Evolutionary conservation across 106 monocot genomes (phyloP).

Genomic region (Dendrobium chrysotoxum): DNA sequence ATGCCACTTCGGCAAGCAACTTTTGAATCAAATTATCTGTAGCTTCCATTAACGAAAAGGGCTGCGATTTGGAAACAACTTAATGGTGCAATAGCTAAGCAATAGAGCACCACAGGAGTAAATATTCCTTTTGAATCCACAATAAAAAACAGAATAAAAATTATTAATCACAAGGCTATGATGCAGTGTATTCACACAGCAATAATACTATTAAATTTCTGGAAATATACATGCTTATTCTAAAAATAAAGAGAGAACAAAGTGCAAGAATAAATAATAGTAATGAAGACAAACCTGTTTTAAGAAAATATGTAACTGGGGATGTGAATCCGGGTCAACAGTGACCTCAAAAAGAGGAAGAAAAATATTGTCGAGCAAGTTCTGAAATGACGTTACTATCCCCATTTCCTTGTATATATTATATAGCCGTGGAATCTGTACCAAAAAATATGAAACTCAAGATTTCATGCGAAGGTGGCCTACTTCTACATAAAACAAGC

Average conservation of each 20-base stretch:
- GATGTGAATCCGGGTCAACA: slow-evolving; percentile 89
- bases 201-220: background rate
- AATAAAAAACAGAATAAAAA: no score
- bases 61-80: no score
- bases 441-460: background rate
- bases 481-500: background rate
- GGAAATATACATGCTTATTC: background rate
- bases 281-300: slow-evolving; percentile 57
- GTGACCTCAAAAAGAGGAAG: slow-evolving; percentile 99
- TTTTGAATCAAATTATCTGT: no score
- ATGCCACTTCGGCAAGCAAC: no score
- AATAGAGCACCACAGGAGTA: background rate
- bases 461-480: background rate
- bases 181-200: no score
- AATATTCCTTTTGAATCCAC: background rate
- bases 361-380: slow-evolving; percentile 93
- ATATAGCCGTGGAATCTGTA: slow-evolving; percentile 93
- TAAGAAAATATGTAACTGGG: slow-evolving; percentile 88
- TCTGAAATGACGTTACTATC: slow-evolving; percentile 97
- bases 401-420: slow-evolving; percentile 99
- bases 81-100: no score
- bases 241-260: background rate
- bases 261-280: background rate
- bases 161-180: no score
- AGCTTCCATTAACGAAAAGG: no score